Base-by-base conservation (phyloP, 768 basidiomycete genomes). In the Auriculariales sp. region DNA sequence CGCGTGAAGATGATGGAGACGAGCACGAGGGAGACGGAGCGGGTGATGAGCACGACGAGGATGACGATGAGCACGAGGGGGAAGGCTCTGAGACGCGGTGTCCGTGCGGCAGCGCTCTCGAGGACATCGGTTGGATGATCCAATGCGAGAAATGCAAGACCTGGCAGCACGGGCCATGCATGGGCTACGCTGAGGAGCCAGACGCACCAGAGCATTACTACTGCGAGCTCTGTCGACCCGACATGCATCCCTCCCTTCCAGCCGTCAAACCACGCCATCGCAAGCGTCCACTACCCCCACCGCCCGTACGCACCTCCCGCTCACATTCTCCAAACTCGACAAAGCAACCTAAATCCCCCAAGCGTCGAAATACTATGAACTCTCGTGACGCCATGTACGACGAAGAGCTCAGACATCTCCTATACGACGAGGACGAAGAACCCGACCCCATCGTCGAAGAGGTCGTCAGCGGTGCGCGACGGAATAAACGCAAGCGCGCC, bases 111-210 rank as follows among this genome's bases (percentile, higher is more conserved):
- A 81, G 77, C 66, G 73, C 78, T 31, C 19, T 28, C 34, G 42
- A 86, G 47, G 68, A 68, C 36, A 88, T 90, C 45, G 92, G 90
- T 63, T 88, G 94, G 68, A 95, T 97, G 89, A 90, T 97, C 47
- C 86, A 91, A 64, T 99, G 94, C 67, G 94, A 98, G 67, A 81
- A 73, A 36, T 99, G 94, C 71, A 87, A 92, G 59, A 89, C 88
- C 49, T 99, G 94, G 94, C 94, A 99, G 66, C 94, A 99, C 62
- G 92, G 92, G 3, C 73, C 81, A 9, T 99, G 95, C 68, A 90
- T 99, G 79, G 94, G 92, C 34, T 87, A 86, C 63, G 80, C 86
- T 56, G 76, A 77, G 29, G 81, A 84, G 59, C 79, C 79, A 58
- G 73, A 78, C 57, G 73, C 84, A 35, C 79, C 77, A 59, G 73